Evolutionary conservation across 768 basidiomycete genomes (phyloP).

Genomic region (Fibroporia radiculosa): DNA sequence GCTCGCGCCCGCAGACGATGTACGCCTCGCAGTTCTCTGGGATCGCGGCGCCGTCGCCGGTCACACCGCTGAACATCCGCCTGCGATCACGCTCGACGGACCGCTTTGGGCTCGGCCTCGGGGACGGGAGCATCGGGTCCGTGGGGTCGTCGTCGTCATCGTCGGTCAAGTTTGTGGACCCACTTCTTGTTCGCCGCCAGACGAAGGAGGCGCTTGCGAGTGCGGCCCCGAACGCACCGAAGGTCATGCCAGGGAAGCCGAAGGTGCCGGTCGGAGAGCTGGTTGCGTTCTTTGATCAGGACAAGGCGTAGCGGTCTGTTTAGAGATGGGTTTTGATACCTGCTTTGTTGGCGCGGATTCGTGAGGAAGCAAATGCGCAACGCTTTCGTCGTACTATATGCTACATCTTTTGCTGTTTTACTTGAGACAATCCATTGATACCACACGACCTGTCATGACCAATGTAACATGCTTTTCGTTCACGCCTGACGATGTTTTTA

Average conservation of each 20-base stretch:
- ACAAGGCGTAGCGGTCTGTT: slow-evolving; percentile 11
- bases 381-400: too few species aligned
- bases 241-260: slow-evolving; percentile 32
- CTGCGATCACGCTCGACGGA: slow-evolving; percentile 32
- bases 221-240: slow-evolving; percentile 36
- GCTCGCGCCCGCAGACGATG: slow-evolving; percentile 49
- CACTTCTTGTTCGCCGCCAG: slow-evolving; percentile 62
- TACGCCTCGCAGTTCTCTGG: slow-evolving; percentile 28
- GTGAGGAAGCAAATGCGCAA: too few species aligned
- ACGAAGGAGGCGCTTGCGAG: slow-evolving; percentile 35
- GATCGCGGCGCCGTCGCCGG: slow-evolving; percentile 19
- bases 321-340: too few species aligned
- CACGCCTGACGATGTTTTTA: too few species aligned
- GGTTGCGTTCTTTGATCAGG: slow-evolving; percentile 74
- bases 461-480: too few species aligned
- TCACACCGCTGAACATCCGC: slow-evolving; percentile 23
- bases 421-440: too few species aligned
- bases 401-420: too few species aligned
- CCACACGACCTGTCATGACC: too few species aligned
- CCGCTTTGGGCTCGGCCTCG: slow-evolving; percentile 16
- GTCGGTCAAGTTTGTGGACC: slow-evolving; percentile 65
- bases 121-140: slow-evolving; percentile 11
- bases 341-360: too few species aligned
- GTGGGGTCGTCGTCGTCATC: slow-evolving; percentile 22
- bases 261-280: slow-evolving; percentile 73